phyloP scores from a whole-genome alignment of 345 rosid genomes.

The Acer campestre region DNA sequence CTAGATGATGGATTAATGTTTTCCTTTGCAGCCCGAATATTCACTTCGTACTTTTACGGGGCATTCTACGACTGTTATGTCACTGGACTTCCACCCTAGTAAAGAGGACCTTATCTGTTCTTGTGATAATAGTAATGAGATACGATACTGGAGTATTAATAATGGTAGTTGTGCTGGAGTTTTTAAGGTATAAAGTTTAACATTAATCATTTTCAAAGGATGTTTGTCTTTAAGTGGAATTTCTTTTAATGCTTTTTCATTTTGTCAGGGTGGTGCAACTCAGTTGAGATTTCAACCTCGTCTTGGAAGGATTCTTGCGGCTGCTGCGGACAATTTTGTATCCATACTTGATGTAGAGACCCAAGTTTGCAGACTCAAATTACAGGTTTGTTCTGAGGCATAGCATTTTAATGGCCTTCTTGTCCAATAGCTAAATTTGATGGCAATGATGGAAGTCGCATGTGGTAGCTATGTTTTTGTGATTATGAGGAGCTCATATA shows the following conservation, averaged over 20 bases:
- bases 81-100: slow-evolving; percentile 72
- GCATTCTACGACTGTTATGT: slow-evolving; percentile 63
- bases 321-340: slow-evolving; percentile 52
- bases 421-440: neutral
- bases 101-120: slow-evolving; percentile 71
- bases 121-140: slow-evolving; percentile 59
- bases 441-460: neutral
- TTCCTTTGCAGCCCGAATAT: slow-evolving; percentile 52
- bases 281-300: slow-evolving; percentile 63
- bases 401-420: neutral
- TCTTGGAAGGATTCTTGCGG: slow-evolving; percentile 62
- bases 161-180: slow-evolving; percentile 63
- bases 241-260: neutral
- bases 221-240: neutral
- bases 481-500: neutral
- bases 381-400: slow-evolving; percentile 46
- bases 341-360: slow-evolving; percentile 65
- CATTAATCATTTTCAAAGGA: neutral
- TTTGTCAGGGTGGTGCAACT: slow-evolving; percentile 55
- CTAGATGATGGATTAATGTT: slow-evolving; percentile 7
- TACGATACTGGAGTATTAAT: slow-evolving; percentile 74
- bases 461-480: neutral
- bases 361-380: slow-evolving; percentile 47
- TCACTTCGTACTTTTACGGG: slow-evolving; percentile 57
- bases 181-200: slow-evolving; percentile 43